These are phyloP conservation scores for Emydomyces testavorans DNA, from an alignment of 2,329 filamentous ascomycete species.

Conservation along the genomic window DNA sequence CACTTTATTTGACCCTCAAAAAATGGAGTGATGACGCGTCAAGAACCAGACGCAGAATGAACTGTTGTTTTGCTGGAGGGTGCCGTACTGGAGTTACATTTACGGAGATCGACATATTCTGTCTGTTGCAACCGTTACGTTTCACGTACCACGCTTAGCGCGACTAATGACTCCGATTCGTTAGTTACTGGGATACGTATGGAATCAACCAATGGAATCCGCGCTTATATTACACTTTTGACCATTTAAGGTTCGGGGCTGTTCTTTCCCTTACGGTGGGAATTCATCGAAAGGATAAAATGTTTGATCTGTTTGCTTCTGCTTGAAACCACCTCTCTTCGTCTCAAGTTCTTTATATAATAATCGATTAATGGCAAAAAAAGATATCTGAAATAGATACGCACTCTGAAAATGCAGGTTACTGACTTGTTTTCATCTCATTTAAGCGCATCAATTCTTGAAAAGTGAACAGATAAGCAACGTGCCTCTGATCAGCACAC, in stretches of 20 bases:
- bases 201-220: neutral
- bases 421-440: no score
- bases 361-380: neutral
- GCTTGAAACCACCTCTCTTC: neutral
- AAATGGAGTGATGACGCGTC: neutral
- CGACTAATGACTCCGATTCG: neutral
- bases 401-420: no score
- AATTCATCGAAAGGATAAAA: neutral
- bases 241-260: constrained; percentile 4
- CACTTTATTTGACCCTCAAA: no score
- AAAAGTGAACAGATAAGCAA: no score
- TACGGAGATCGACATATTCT: neutral
- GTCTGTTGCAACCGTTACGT: no score
- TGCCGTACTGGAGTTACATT: neutral
- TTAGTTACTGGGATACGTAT: no score
- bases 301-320: neutral
- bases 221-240: neutral
- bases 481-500: no score
- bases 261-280: neutral
- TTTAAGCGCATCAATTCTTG: no score
- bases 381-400: no score
- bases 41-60: neutral
- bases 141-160: constrained; percentile 2
- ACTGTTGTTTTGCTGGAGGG: neutral
- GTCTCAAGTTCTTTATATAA: neutral